Evolutionary conservation across 495 filamentous ascomycete genomes (phyloP), one percentile per base, ranked within the genome.

Genomic region (Penicillium samsonianum): DNA sequence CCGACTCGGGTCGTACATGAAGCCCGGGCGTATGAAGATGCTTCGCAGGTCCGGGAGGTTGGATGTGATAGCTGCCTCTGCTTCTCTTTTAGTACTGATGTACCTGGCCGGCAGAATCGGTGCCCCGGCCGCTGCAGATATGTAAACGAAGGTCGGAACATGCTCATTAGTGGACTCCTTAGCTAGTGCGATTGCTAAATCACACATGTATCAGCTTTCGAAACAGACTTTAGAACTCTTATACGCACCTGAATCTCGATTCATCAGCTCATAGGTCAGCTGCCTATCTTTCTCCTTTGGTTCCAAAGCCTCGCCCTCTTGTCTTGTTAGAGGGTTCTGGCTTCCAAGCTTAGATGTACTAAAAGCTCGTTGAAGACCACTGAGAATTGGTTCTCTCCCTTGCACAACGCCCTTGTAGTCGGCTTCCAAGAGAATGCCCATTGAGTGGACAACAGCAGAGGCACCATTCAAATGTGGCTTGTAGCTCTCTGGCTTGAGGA

Each of bases 261-360:
- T 98, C 91, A 98, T 97, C 60, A 91, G 82, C 81, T 98, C 94
- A 77, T 98, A 98, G 35, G 92, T 97, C 65, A 96, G 73, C 73
- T 96, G 90, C 19, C 84, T 84, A 65, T 85, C 81, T 31, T 73
- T 74, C 67, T 90, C 87, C 52, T 85, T 78, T n/a, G 84, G 78
- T 63, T 80, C 72, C 49, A 90, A 71, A 31, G 80, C 76, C 48
- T 87, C 82, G 5, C 80, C 85, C 35, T 76, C 78, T 52, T 74
- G 70, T 47, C 79, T 70, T 58, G 75, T 74, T 10, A 91, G 75
- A 11, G 87, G 89, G 73, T 94, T 90, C 62, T 84, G 78, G 40
- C 83, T 84, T 5, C 84, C 87, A 20, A 71, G 65, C 64, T 88
- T 89, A 4, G 79, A 81, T 5, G 80, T 68, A 54, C 85, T 81